phyloP scores from a whole-genome alignment of 768 basidiomycete species.

The Kwoniella bestiolae region DNA sequence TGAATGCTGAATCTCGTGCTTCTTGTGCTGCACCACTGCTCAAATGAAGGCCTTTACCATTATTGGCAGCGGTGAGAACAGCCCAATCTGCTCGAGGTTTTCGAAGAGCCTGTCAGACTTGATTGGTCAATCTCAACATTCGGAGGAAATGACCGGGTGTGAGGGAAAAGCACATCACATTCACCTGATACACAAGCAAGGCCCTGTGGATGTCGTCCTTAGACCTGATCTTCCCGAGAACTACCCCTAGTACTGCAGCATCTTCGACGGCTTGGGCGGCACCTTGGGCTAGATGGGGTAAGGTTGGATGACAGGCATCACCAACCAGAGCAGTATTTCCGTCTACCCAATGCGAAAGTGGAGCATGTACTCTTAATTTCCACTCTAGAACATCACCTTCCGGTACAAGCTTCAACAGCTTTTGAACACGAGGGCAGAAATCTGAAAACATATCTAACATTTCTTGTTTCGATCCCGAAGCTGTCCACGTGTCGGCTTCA shows the following conservation, averaged over 20 bases:
- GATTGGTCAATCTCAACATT: neutral
- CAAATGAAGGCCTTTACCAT: constrained; percentile 44
- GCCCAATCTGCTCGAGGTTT: constrained; percentile 46
- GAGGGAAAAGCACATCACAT: no score
- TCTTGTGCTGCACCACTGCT: constrained; percentile 28
- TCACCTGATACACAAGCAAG: constrained; percentile 37
- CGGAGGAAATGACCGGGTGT: neutral
- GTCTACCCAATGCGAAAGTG: constrained; percentile 59
- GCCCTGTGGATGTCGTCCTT: constrained; percentile 47
- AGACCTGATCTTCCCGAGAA: constrained; percentile 45
- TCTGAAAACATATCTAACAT: constrained; percentile 58
- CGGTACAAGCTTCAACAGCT: constrained; percentile 57
- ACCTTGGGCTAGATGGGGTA: constrained; percentile 58
- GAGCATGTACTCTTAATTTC: constrained; percentile 59
- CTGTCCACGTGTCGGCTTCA: constrained; percentile 53
- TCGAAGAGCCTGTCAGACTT: constrained; percentile 29
- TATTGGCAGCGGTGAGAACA: constrained; percentile 39
- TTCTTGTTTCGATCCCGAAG: constrained; percentile 55
- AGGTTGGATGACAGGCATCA: constrained; percentile 59
- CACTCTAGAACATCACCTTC: constrained; percentile 59
- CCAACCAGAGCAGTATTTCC: constrained; percentile 56
- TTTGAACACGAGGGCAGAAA: constrained; percentile 58
- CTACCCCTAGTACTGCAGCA: constrained; percentile 56
- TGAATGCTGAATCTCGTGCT: constrained; percentile 37
- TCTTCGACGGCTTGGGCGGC: constrained; percentile 61